These are phyloP conservation scores for Ascochyta pisi DNA, from an alignment of 2,329 filamentous ascomycete species.

Conservation along the genomic window DNA sequence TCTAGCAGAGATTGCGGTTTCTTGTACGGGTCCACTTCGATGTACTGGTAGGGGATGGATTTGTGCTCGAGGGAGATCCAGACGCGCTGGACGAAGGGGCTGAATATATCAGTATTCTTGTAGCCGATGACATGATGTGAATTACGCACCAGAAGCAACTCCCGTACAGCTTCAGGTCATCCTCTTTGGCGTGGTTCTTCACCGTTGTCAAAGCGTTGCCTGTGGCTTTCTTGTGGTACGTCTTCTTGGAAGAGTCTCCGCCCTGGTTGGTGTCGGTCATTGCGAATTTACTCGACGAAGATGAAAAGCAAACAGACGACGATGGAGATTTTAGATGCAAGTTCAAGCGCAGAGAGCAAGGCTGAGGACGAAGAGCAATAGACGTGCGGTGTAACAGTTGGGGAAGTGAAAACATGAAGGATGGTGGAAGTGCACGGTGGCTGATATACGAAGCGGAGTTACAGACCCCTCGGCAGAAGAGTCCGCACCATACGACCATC, in stretches of 20 bases:
- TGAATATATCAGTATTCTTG: conserved; percentile 39
- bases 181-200: conserved; percentile 72
- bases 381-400: neutral
- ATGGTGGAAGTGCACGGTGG: conserved; percentile 5
- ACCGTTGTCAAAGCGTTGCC: conserved; percentile 73
- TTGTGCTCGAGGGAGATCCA: conserved; percentile 90
- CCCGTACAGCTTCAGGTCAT: conserved; percentile 78
- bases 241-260: conserved; percentile 64
- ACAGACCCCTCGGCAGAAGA: conserved; percentile 7
- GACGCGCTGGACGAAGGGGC: conserved; percentile 84
- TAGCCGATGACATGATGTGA: conserved; percentile 21
- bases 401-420: conserved; percentile 14
- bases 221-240: conserved; percentile 74
- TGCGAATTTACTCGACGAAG: conserved; percentile 24
- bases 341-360: neutral
- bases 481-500: conserved; percentile 10
- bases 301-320: neutral
- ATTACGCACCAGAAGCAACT: conserved; percentile 77
- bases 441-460: conserved; percentile 8
- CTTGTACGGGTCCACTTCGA: conserved; percentile 82
- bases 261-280: conserved; percentile 59
- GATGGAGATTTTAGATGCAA: neutral
- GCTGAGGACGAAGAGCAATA: neutral
- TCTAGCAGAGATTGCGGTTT: conserved; percentile 74
- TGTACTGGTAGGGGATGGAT: conserved; percentile 80